phyloP scores from a whole-genome alignment of 1,284 basidiomycete species.

The Taiwanofungus camphoratus region DNA sequence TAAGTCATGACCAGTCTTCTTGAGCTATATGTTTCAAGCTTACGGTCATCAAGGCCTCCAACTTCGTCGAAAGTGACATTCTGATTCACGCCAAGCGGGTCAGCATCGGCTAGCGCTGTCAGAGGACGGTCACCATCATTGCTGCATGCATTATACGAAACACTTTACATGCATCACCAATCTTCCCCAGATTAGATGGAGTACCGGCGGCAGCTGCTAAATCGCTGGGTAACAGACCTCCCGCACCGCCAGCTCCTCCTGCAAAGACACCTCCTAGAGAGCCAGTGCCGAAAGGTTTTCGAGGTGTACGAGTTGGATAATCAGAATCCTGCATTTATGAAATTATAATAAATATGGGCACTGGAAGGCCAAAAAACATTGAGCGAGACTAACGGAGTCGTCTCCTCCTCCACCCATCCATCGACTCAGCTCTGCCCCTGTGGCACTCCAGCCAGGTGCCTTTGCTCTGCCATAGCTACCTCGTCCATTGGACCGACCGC shows the following conservation, averaged over 20 bases:
- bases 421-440: conserved; percentile 64
- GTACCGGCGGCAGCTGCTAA: conserved; percentile 61
- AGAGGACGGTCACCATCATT: neutral
- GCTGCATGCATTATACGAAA: conserved; percentile 11
- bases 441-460: conserved; percentile 69
- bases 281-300: conserved; percentile 52
- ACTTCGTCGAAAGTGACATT: conserved; percentile 96
- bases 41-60: conserved; percentile 93
- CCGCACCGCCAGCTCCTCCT: conserved; percentile 38
- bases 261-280: conserved; percentile 46
- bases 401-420: conserved; percentile 70
- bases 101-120: conserved; percentile 87
- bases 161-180: conserved; percentile 64
- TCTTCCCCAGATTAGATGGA: conserved; percentile 77
- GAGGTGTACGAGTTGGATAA: conserved; percentile 54
- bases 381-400: conserved; percentile 51
- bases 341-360: conserved; percentile 3
- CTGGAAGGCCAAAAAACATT: neutral
- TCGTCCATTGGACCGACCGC: conserved; percentile 27
- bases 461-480: conserved; percentile 32
- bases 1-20: conserved; percentile 1
- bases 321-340: conserved; percentile 56
- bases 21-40: conserved; percentile 28
- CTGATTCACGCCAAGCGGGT: conserved; percentile 91
- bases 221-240: conserved; percentile 47